Evolutionary conservation across 768 basidiomycete genomes (phyloP).

Genomic region (Roridomyces roridus): DNA sequence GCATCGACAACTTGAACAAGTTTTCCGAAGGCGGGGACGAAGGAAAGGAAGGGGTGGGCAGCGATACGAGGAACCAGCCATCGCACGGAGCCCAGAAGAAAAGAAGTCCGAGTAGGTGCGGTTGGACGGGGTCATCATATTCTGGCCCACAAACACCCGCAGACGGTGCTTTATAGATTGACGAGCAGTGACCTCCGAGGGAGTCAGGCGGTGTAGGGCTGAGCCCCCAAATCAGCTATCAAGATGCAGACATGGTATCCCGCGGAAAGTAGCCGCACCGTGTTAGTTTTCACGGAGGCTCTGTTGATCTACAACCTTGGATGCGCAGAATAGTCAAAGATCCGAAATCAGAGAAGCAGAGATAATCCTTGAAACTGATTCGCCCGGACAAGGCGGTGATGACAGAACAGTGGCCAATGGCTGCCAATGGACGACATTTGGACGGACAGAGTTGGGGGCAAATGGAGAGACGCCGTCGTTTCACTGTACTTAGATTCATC

Average conservation of each 20-base stretch:
- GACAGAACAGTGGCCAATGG: not conserved
- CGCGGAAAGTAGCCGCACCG: not conserved
- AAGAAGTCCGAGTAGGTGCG: slow-evolving; percentile 55
- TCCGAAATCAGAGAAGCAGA: slow-evolving; percentile 11
- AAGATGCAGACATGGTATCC: slow-evolving; percentile 6
- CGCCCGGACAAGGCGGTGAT: slow-evolving; percentile 11
- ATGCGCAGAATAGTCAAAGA: not conserved
- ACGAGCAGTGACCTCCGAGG: not conserved
- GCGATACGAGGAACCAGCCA: slow-evolving; percentile 33
- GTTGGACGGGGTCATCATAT: slow-evolving; percentile 26
- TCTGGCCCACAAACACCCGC: slow-evolving; percentile 21
- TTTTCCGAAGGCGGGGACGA: slow-evolving; percentile 8
- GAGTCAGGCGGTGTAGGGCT: not conserved
- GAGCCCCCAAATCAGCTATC: not conserved
- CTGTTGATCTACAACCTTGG: slow-evolving; percentile 2
- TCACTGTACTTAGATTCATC: not conserved
- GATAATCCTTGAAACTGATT: slow-evolving; percentile 16
- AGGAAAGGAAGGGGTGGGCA: slow-evolving; percentile 10
- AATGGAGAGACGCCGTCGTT: slow-evolving; percentile 4
- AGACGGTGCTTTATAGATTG: slow-evolving; percentile 10
- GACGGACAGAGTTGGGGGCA: slow-evolving; percentile 11
- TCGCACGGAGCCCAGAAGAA: slow-evolving; percentile 50
- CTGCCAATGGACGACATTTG: slow-evolving; percentile 8
- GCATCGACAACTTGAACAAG: slow-evolving; percentile 9
- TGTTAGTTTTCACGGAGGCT: not conserved